Base-by-base conservation (phyloP, 345 rosid genomes). In the Psidium guajava region DNA sequence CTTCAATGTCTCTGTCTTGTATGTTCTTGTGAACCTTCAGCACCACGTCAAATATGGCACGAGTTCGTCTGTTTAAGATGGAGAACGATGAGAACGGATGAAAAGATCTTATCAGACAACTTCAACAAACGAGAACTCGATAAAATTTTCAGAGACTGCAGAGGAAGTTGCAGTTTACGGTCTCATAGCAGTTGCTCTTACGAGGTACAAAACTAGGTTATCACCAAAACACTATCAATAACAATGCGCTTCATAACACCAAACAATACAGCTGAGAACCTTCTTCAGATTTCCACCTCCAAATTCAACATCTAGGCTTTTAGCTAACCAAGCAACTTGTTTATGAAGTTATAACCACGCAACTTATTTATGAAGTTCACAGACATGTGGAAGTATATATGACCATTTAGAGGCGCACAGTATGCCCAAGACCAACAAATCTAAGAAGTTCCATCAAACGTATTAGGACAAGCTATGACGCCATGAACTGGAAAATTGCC, bases 1-100 rank as follows among this genome's bases (percentile, higher is more conserved):
- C 96, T 91, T 93, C 95, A 82, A 96, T 87, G 89, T 97, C 98
- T 88, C 99, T 92, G 21, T 93, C 87, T 82, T 97, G 98, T 87
- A 97, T 92, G 82, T 91, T 95, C 88, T 58, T 88, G 86, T 96
- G 98, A 87, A 94, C 93, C 21, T 75, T 87, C 77, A 95, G 87
- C 3, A 96, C 98, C 83, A 93, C 86, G 84, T 96, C 94, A 77
- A 95, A 97, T 73, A 89, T 84, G 59, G 86, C 69, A 20, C 94
- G 96, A 52, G 91, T 93, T 85, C 96, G 94, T 83, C 98, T 97
- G 86, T 64, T 64, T 11, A 32, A 64, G 44, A 64, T 64, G 75
- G 75, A 64, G 44, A 64, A 28, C 42, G 9, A 64, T 64, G 44
- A 64, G 44, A 32, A 64, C 32, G 77, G 44, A 64, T 3, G 44